Percentiles rank a stretch among this genome's conserved stretches.
Evolutionary conservation across 73 alveolate genomes (phyloP).

Genomic region (Paramecium octaurelia): DNA sequence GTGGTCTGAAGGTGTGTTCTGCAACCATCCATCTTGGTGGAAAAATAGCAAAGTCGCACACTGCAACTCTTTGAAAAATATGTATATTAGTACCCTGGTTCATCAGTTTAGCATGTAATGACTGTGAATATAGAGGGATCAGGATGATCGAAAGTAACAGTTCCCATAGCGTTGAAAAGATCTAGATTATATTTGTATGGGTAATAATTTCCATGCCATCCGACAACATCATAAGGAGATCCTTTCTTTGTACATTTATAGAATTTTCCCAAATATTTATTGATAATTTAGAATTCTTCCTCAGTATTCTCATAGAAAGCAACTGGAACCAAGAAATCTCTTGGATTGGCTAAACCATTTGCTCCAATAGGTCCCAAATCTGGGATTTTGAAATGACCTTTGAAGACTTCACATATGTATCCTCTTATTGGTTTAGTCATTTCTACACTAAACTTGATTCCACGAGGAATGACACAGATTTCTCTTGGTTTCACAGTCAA

Average conservation of each 20-base stretch:
- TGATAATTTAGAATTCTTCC: conserved; percentile 64
- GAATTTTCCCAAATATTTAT: conserved; percentile 76
- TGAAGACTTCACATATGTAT: conserved; percentile 78
- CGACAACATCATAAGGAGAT: conserved; percentile 86
- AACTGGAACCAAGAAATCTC: conserved; percentile 79
- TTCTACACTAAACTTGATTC: conserved; percentile 81
- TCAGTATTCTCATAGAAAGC: conserved; percentile 81
- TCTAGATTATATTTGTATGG: conserved; percentile 85
- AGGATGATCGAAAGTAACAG: conserved; percentile 91
- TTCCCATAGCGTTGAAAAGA: conserved; percentile 76
- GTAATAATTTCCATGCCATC: conserved; percentile 91
- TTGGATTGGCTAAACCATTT: conserved; percentile 85
- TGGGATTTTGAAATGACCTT: conserved; percentile 82
- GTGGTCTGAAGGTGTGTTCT: conserved; percentile 92
- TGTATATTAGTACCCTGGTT: conserved; percentile 71
- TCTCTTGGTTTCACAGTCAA: conserved; percentile 73
- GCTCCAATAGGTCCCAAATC: conserved; percentile 95
- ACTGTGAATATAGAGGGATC: conserved; percentile 94
- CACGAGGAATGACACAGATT: conserved; percentile 84
- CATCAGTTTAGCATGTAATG: conserved; percentile 80
- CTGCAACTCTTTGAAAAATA: conserved; percentile 67
- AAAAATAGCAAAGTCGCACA: conserved; percentile 88
- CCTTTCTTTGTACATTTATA: conserved; percentile 63
- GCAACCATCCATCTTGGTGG: conserved; percentile 90
- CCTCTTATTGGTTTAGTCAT: conserved; percentile 74